Evolutionary conservation across 495 filamentous ascomycete genomes (phyloP).

Genomic region (Aspergillus sparsus): DNA sequence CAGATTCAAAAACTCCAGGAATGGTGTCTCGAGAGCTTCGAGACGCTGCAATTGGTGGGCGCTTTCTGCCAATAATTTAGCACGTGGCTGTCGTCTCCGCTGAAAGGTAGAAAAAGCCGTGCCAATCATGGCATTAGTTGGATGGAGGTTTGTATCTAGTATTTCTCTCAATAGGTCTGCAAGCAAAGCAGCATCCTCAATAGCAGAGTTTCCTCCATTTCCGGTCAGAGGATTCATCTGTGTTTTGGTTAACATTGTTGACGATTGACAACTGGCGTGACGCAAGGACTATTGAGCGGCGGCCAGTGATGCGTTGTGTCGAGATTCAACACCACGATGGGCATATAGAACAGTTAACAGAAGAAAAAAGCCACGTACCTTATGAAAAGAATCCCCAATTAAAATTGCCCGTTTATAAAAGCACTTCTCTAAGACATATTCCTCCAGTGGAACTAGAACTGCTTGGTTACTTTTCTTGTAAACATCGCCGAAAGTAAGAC

Average conservation of each 20-base stretch:
- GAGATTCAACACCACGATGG: no score
- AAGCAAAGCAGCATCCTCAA: conserved; percentile 34
- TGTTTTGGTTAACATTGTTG: no score
- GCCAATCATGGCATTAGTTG: neutral
- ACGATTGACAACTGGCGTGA: no score
- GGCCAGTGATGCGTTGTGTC: neutral
- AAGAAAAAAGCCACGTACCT: conserved; percentile 6
- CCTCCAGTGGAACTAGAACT: conserved; percentile 11
- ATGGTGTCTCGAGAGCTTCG: neutral
- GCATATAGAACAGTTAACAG: neutral
- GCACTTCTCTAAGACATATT: conserved; percentile 18
- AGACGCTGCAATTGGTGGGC: neutral
- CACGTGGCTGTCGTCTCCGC: neutral
- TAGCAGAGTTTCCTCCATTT: conserved; percentile 38
- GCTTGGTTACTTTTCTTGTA: neutral
- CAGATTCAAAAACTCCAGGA: neutral
- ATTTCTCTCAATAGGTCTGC: neutral
- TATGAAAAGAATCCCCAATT: conserved; percentile 22
- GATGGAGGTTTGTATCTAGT: neutral
- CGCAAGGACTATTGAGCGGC: no score
- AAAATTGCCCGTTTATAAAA: conserved; percentile 15
- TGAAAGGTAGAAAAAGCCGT: neutral
- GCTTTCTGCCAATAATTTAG: neutral
- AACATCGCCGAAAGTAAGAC: neutral
- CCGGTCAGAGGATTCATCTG: conserved; percentile 30